phyloP scores from a whole-genome alignment of 2,329 filamentous ascomycete species.

The Trichoderma harzianum region DNA sequence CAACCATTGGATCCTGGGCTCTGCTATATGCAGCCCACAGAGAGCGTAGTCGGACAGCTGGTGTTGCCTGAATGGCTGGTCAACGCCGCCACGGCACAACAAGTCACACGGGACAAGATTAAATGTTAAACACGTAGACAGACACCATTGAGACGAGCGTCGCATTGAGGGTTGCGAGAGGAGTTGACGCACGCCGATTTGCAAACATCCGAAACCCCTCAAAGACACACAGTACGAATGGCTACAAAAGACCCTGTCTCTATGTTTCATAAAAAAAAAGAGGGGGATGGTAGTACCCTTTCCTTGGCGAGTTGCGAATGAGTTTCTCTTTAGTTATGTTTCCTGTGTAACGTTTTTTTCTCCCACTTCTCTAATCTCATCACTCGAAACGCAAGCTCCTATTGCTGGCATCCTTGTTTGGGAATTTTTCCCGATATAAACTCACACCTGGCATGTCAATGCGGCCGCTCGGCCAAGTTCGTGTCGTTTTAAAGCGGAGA shows the following conservation, averaged over 20 bases:
- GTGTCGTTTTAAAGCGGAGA: not conserved
- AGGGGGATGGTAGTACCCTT: not conserved
- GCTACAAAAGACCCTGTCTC: not conserved
- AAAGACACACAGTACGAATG: not conserved
- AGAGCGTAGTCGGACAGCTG: slow-evolving; percentile 1
- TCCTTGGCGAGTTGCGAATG: not conserved
- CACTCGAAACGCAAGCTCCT: not conserved
- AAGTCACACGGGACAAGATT: not conserved
- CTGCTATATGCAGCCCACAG: not conserved
- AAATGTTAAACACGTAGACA: not conserved
- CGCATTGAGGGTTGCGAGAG: not conserved
- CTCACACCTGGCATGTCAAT: not conserved
- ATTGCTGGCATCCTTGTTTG: not conserved
- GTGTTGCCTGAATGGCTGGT: slow-evolving; percentile 16
- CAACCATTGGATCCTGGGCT: not conserved
- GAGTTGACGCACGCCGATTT: not conserved
- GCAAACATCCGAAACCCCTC: not conserved
- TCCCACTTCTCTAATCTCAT: not conserved
- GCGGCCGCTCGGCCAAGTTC: not conserved
- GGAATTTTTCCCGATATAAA: not conserved
- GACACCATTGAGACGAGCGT: not conserved
- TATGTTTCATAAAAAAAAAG: not conserved
- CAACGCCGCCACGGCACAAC: not conserved
- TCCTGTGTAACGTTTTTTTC: not conserved
- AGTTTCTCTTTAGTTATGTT: not conserved